phyloP scores from a whole-genome alignment of 2,329 filamentous ascomycete species.

The Colletotrichum coccodes region DNA sequence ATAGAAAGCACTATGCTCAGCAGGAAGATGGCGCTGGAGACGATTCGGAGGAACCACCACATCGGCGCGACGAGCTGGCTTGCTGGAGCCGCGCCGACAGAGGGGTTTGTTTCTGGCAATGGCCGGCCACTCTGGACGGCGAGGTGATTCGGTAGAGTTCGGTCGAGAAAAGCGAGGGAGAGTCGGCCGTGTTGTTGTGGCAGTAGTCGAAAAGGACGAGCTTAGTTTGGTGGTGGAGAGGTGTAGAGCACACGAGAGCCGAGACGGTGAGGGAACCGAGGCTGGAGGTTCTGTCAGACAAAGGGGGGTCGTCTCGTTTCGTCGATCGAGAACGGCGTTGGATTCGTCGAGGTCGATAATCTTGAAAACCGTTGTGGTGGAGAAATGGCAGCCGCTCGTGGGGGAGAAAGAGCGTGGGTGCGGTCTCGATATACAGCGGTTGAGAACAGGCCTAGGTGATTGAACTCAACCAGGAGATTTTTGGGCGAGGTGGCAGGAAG shows the following conservation, averaged over 20 bases:
- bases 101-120: constrained; percentile 14
- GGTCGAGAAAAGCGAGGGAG: background rate
- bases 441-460: constrained; percentile 11
- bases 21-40: constrained; percentile 87
- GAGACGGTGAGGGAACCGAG: constrained; percentile 14
- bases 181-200: constrained; percentile 1
- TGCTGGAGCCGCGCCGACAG: constrained; percentile 36
- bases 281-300: background rate
- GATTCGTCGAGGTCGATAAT: background rate
- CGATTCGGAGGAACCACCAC: constrained; percentile 82
- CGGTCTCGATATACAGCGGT: background rate
- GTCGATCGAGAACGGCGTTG: background rate
- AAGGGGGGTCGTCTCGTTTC: constrained; percentile 7
- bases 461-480: constrained; percentile 27
- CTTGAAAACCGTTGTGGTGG: background rate
- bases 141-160: background rate
- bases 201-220: constrained; percentile 6
- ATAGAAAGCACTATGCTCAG: constrained; percentile 94
- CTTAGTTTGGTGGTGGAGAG: background rate
- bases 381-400: background rate
- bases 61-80: constrained; percentile 61
- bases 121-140: constrained; percentile 24
- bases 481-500: constrained; percentile 33
- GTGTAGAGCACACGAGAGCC: background rate
- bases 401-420: constrained; percentile 12